Base-by-base conservation (phyloP, 2,329 filamentous ascomycete genomes). In the Fusarium sp. region DNA sequence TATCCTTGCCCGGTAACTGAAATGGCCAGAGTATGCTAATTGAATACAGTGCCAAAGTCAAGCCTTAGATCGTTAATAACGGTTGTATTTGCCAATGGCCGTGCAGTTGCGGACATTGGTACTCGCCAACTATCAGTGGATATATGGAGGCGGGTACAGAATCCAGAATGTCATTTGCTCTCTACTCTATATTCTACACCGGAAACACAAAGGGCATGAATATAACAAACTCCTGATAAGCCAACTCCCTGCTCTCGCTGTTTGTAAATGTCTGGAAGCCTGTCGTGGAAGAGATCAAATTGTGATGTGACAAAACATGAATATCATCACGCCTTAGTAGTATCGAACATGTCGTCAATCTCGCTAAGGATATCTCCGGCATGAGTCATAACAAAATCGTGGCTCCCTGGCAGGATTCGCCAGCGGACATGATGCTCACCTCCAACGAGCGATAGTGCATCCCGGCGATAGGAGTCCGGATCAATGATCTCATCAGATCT, bases 321-420 rank as follows among this genome's bases (percentile, higher is more conserved):
- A 33, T 27, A 29, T 14, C 25, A 22, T 50, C 50, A 74, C 27
- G 61, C 41, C 59, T 72, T 63, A 33, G 66, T 68, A 7, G 75
- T 81, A 86, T 87, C n/a, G 22, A 53, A 90, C 63, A 87, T 84
- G 35, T 80, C 78, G 61, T 86, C 84, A 14, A 90, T 80, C 61
- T 82, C 82, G 45, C 79, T 75, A 64, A 89, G 73, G 15, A 87
- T 84, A 39, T 81, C 77, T 11, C 79, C 74, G 0, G 82, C 77
- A 65, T 87, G 84, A n/a, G 88, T 89, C 82, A 90, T 90, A 20
- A 89, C 88, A 73, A 91, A 91, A 70, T 91, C 89, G 74, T 91
- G 89, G 3, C 84, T 86, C 3, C 87, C 88, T 1, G 84, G 83
- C 3, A 91, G 80, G 15, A 87, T 77, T 38, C 81, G 83, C 85